These are phyloP conservation scores for Lathyrus sativus DNA, from an alignment of 306 rosid species.

Conservation along the genomic window DNA sequence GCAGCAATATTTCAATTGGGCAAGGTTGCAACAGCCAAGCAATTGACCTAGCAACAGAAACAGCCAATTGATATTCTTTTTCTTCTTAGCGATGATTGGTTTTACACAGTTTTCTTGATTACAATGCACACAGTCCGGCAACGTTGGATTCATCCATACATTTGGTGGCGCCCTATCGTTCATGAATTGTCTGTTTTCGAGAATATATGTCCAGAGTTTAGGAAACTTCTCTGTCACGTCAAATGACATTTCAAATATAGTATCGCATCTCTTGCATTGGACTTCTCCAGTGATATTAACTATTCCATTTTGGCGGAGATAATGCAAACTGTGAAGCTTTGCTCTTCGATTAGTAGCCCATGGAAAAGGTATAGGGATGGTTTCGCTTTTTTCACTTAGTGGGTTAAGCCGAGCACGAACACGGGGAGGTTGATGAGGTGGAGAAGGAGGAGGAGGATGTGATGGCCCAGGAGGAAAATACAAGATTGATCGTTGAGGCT, in stretches of 20 bases:
- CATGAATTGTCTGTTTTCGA: neutral
- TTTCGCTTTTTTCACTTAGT: neutral
- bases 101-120: slow-evolving; percentile 36
- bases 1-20: slow-evolving; percentile 61
- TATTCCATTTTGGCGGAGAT: slow-evolving; percentile 19
- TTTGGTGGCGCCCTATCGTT: slow-evolving; percentile 54
- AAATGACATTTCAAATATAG: slow-evolving; percentile 8
- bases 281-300: slow-evolving; percentile 34
- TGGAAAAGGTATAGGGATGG: slow-evolving; percentile 39
- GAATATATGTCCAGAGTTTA: neutral
- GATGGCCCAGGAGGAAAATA: too few species aligned
- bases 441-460: neutral
- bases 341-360: slow-evolving; percentile 60
- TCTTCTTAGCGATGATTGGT: slow-evolving; percentile 43
- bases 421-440: neutral
- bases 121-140: slow-evolving; percentile 45
- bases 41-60: slow-evolving; percentile 57
- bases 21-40: slow-evolving; percentile 54
- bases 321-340: neutral
- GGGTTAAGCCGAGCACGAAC: neutral
- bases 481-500: too few species aligned
- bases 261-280: slow-evolving; percentile 49
- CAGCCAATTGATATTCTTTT: slow-evolving; percentile 58
- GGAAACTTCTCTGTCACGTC: neutral
- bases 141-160: slow-evolving; percentile 45